Percentiles rank a stretch among this genome's conserved stretches.
These are phyloP conservation scores for Mortierella antarctica DNA, from an alignment of 192 early-diverging fungal species.

Conservation along the genomic window DNA sequence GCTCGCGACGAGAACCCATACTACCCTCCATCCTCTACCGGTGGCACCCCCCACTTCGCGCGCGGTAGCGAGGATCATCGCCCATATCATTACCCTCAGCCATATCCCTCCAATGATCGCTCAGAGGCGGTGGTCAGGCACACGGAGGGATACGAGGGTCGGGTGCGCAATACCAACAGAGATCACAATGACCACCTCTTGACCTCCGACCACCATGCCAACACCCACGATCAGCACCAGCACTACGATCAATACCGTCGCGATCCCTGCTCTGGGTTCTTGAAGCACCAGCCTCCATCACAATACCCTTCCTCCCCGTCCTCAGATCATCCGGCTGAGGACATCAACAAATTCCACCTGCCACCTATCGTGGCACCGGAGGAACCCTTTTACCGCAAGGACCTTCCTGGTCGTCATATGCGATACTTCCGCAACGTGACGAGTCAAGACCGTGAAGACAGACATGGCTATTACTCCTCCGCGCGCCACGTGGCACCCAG, in stretches of 20 bases:
- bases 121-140: constrained; percentile 20
- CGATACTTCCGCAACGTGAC: constrained; percentile 52
- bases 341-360: constrained; percentile 33
- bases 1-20: constrained; percentile 17
- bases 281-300: constrained; percentile 30
- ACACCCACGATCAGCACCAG: constrained; percentile 38
- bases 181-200: constrained; percentile 50
- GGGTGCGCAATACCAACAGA: constrained; percentile 45
- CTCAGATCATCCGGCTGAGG: constrained; percentile 16
- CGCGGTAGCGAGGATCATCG: constrained; percentile 8
- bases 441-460: constrained; percentile 48
- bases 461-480: constrained; percentile 42
- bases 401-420: constrained; percentile 51
- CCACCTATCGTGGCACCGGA: constrained; percentile 41
- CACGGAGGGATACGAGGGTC: constrained; percentile 46
- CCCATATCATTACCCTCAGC: constrained; percentile 23
- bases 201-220: constrained; percentile 24
- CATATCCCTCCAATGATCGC: constrained; percentile 10
- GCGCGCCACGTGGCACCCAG: constrained; percentile 48
- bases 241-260: constrained; percentile 31
- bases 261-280: constrained; percentile 21
- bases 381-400: constrained; percentile 48
- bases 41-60: background rate
- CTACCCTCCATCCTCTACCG: background rate
- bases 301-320: constrained; percentile 4